phyloP scores from a whole-genome alignment of 495 filamentous ascomycete genomes.

The Polyplosphaeria fusca region DNA sequence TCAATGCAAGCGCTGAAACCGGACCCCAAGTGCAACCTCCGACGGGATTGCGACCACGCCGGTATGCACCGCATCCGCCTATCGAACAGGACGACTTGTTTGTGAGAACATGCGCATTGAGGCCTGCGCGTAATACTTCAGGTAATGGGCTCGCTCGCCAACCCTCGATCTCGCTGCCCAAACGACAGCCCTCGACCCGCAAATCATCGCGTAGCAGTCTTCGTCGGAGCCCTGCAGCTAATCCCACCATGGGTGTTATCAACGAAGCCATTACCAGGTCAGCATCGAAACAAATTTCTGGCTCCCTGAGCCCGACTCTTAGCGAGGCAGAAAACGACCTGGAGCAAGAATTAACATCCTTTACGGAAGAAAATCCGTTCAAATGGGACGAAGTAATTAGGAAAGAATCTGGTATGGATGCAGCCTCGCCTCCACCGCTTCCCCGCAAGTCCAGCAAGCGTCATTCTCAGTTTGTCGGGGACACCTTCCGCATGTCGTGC shows the following conservation, averaged over 20 bases:
- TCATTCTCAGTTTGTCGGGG: not conserved
- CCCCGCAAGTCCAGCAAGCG: conserved; percentile 32
- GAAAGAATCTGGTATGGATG: not conserved
- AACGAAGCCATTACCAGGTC: conserved; percentile 20
- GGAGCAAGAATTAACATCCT: conserved; percentile 31
- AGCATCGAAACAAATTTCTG: conserved; percentile 9
- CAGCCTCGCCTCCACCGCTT: conserved; percentile 3
- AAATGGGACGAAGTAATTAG: conserved; percentile 30
- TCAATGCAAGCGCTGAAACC: conserved; percentile 19
- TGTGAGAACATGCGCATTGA: conserved; percentile 11
- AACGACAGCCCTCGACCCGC: not conserved
- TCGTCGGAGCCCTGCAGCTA: not conserved
- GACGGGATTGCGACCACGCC: not conserved
- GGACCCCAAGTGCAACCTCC: conserved; percentile 8
- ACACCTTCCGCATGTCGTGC: conserved; percentile 12
- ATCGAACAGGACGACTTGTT: conserved; percentile 18
- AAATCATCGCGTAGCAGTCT: conserved; percentile 4
- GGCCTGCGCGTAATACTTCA: not conserved
- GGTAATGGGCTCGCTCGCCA: not conserved
- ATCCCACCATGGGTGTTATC: conserved; percentile 15
- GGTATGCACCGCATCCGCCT: conserved; percentile 18
- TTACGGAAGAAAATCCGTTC: conserved; percentile 29
- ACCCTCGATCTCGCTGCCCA: not conserved
- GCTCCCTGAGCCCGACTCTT: conserved; percentile 37
- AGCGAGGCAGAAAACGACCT: conserved; percentile 43